Evolutionary conservation across 441 rosid genomes (phyloP).

Genomic region (Populus hybrid): DNA sequence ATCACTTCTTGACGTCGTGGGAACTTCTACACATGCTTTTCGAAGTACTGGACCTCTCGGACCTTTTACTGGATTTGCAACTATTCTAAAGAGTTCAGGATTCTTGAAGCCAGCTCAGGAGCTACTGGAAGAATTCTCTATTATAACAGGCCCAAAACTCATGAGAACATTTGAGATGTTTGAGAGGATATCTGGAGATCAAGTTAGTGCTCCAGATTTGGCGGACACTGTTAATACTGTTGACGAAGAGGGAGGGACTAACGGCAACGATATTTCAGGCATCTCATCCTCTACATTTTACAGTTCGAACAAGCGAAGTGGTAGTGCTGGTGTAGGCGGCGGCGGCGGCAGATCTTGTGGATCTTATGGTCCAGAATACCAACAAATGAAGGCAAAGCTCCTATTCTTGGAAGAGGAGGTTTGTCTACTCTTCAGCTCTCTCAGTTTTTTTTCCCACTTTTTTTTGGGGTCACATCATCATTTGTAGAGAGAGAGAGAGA

Average conservation of each 20-base stretch:
- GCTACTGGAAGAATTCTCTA: conserved; percentile 45
- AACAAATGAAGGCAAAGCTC: conserved; percentile 54
- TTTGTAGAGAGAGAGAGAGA: background rate
- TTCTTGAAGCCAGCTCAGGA: conserved; percentile 61
- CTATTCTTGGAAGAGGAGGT: conserved; percentile 64
- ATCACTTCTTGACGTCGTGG: conserved; percentile 27
- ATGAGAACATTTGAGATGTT: conserved; percentile 9
- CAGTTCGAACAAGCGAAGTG: conserved; percentile 24
- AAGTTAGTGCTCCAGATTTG: conserved; percentile 14
- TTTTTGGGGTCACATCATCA: background rate
- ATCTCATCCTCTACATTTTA: conserved; percentile 27
- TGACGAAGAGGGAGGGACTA: conserved; percentile 16
- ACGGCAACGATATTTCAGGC: conserved; percentile 20
- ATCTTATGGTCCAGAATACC: conserved; percentile 41
- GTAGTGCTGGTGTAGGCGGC: conserved; percentile 21
- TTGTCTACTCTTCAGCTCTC: conserved; percentile 14
- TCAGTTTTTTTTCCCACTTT: background rate
- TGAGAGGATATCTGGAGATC: conserved; percentile 26
- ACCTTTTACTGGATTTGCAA: conserved; percentile 70
- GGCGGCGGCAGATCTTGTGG: conserved; percentile 32
- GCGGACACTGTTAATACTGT: conserved; percentile 14
- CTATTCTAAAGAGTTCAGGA: conserved; percentile 55
- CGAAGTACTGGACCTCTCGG: conserved; percentile 55
- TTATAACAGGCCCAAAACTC: conserved; percentile 16
- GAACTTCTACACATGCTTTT: conserved; percentile 23